Evolutionary conservation across 768 basidiomycete genomes (phyloP), one percentile per base, ranked within the genome.

Genomic region (Mycena sanguinolenta): DNA sequence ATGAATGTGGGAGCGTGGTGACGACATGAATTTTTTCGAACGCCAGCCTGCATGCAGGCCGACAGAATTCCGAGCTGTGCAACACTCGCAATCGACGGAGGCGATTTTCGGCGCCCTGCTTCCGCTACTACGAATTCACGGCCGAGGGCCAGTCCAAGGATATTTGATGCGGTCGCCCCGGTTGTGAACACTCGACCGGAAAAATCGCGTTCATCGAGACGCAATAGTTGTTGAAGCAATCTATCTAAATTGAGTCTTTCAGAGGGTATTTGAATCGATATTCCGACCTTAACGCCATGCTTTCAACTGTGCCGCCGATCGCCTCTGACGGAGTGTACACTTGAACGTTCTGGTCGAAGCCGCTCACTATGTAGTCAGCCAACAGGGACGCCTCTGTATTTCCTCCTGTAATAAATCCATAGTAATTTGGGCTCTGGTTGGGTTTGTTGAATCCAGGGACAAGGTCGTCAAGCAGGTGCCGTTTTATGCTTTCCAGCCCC

Each of bases 311-410:
- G 14, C 63, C 38, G 9, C 67, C 63, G 17, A 72, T 30, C 13
- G 67, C 55, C 58, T 68, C 57, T n/a, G 36, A 25, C 13, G 71
- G 71, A 8, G 38, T 4, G 36, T 65, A 53, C 12, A 65, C 62
- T 30, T 69, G 67, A 2, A 34, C 67, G 25, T 72, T 72, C 46
- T 72, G 71, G 58, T 72, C 71, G 46, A 60, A 63, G 14, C 44
- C 63, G 42, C 63, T 62, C 4, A 58, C 63, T 1, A 72, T 54
- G 46, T 63, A 65, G 32, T 72, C 71, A 9, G 67, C 71, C 14
- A 65, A 72, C n/a, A 69, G 46, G 8, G 71, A 32, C 0, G 71
- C 71, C 1, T 57, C 58, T 5, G 71, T 72, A 21, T 1, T 59
- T 8, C 67, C 71, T 2, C 71, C 71, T 1, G 63, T 72, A 10